Conservation (phyloP, 257 asterid species). For the Penstemon eatonii region DNA sequence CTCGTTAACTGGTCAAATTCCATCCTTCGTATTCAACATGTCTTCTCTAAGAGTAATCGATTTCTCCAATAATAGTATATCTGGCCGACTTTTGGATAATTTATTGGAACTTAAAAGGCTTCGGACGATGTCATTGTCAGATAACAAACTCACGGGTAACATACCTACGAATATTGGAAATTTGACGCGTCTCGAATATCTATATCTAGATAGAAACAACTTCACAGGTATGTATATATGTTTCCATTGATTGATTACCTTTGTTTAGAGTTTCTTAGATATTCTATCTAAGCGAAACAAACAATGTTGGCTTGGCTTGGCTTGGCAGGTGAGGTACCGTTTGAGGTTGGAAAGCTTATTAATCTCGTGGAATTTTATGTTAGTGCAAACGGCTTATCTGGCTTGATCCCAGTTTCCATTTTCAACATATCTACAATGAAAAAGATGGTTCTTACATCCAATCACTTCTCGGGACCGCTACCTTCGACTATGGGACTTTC, state of each 20-base stretch:
- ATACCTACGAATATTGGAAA: constrained; percentile 36
- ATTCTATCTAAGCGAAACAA: too few species aligned
- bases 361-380: neutral
- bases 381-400: neutral
- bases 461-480: constrained; percentile 24
- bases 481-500: constrained; percentile 1
- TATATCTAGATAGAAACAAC: constrained; percentile 24
- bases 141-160: constrained; percentile 21
- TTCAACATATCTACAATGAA: constrained; percentile 20
- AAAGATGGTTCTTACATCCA: neutral
- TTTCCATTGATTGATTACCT: too few species aligned
- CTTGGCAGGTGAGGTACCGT: constrained; percentile 29
- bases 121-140: too few species aligned
- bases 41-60: too few species aligned
- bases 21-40: neutral
- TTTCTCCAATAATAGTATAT: too few species aligned
- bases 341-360: constrained; percentile 19
- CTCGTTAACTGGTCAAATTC: constrained; percentile 19
- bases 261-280: neutral
- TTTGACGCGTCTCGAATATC: constrained; percentile 26
- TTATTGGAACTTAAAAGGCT: too few species aligned
- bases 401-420: constrained; percentile 18
- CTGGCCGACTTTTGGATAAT: too few species aligned
- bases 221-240: constrained; percentile 23
- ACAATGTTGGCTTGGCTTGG: neutral